Conservation (phyloP, 1,139 yeast genomes). For the Entelexis sorbosivorans region DNA sequence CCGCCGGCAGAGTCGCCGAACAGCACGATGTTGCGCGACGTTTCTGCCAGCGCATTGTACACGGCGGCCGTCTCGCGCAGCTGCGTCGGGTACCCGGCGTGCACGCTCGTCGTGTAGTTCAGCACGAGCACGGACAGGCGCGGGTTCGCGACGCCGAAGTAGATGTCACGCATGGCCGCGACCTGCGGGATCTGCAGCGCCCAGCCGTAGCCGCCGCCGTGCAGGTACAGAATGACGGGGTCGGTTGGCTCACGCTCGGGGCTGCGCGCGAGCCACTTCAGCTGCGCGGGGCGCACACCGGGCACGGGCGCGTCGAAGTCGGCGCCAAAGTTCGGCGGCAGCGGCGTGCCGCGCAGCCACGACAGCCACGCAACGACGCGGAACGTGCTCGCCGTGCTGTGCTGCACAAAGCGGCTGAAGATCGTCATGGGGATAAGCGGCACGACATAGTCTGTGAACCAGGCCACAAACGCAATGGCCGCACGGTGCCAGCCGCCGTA, state of each 20-base stretch:
- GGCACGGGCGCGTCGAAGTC: background rate
- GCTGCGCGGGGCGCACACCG: background rate
- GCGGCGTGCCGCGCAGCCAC: background rate
- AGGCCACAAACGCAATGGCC: background rate
- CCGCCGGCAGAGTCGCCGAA: constrained; percentile 25
- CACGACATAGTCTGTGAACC: background rate
- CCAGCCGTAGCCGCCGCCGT: constrained; percentile 18
- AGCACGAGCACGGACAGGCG: constrained; percentile 19
- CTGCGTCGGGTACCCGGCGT: constrained; percentile 19
- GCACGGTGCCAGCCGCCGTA: background rate
- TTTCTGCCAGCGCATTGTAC: constrained; percentile 12
- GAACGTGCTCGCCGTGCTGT: background rate
- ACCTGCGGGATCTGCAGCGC: constrained; percentile 1
- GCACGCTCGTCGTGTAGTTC: constrained; percentile 20
- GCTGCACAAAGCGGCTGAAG: background rate
- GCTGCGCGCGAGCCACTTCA: constrained; percentile 10
- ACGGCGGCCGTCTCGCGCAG: constrained; percentile 17
- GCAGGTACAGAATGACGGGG: constrained; percentile 14
- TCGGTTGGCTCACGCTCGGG: constrained; percentile 2
- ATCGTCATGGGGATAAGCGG: background rate
- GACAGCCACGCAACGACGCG: background rate
- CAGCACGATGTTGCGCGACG: constrained; percentile 15
- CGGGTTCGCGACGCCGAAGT: background rate
- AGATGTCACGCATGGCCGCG: constrained; percentile 5
- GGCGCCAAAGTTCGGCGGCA: background rate